Evolutionary conservation across 2,329 filamentous ascomycete genomes (phyloP).

Genomic region (Neofusicoccum kwambonambiense): DNA sequence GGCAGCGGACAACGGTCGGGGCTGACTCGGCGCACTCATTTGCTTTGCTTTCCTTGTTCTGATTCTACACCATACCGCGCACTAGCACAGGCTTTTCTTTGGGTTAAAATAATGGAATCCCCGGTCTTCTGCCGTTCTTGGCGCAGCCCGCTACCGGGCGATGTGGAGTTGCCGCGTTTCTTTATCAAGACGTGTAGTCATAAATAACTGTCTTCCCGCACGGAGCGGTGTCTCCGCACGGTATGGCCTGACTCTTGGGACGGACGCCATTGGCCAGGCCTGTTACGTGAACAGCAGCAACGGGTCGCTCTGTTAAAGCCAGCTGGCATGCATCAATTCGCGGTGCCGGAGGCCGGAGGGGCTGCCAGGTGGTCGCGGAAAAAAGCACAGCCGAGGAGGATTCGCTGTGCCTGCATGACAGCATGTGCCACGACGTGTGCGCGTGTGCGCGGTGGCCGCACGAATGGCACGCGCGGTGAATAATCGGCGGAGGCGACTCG

Average conservation of each 20-base stretch:
- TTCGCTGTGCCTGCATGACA: neutral
- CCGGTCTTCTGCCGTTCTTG: neutral
- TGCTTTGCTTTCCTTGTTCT: slow-evolving; percentile 8
- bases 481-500: neutral
- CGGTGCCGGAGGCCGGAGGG: neutral
- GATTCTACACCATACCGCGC: slow-evolving; percentile 14
- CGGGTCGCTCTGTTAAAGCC: neutral
- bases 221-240: neutral
- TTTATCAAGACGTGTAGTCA: slow-evolving; percentile 11
- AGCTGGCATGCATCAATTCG: neutral
- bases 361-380: neutral
- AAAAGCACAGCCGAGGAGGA: neutral
- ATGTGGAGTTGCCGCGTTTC: neutral
- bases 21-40: slow-evolving; percentile 10
- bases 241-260: neutral
- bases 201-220: slow-evolving; percentile 5
- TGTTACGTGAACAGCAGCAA: neutral
- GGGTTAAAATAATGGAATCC: slow-evolving; percentile 13
- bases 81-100: slow-evolving; percentile 14
- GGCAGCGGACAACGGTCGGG: slow-evolving; percentile 9
- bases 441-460: neutral
- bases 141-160: neutral
- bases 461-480: neutral
- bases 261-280: neutral
- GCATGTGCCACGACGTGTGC: neutral